These are phyloP conservation scores for Entomortierella parvispora DNA, from an alignment of 192 early-diverging fungal species.

Conservation along the genomic window DNA sequence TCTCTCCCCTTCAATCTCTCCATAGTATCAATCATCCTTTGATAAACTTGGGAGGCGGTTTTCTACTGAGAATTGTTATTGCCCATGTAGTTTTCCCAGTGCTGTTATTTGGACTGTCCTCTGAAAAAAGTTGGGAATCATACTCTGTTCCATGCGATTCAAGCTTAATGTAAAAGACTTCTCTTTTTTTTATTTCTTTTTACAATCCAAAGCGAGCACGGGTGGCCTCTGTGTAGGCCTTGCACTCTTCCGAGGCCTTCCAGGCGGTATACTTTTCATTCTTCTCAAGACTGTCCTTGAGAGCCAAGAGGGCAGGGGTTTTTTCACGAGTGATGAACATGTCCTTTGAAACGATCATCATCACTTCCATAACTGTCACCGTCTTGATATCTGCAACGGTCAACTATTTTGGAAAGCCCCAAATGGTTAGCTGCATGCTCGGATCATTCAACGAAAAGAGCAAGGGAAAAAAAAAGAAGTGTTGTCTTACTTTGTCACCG, in stretches of 20 bases:
- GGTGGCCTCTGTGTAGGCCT: conserved; percentile 13
- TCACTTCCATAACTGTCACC: conserved; percentile 6
- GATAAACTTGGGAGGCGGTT: too few species aligned
- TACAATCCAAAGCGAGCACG: conserved; percentile 11
- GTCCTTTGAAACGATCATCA: conserved; percentile 12
- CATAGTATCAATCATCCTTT: too few species aligned
- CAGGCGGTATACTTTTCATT: conserved; percentile 20
- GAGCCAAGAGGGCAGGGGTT: conserved; percentile 25
- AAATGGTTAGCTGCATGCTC: too few species aligned
- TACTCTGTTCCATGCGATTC: too few species aligned
- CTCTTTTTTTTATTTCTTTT: too few species aligned
- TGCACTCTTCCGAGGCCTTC: conserved; percentile 12
- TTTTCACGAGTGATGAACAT: conserved; percentile 16
- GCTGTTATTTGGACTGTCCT: too few species aligned
- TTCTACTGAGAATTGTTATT: too few species aligned
- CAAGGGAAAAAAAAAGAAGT: neutral
- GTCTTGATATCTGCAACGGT: conserved; percentile 33
- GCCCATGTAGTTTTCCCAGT: too few species aligned
- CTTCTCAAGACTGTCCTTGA: conserved; percentile 22
- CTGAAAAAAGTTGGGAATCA: too few species aligned
- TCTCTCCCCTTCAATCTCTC: too few species aligned
- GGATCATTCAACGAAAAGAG: neutral
- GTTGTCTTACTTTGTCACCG: conserved; percentile 18
- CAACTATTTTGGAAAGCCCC: neutral
- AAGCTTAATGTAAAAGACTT: too few species aligned